A percentile compares a stretch with the other conserved stretches of the same genome.
Evolutionary conservation across 2,329 filamentous ascomycete species (phyloP).

Genomic region (Fusarium xyrophilum): DNA sequence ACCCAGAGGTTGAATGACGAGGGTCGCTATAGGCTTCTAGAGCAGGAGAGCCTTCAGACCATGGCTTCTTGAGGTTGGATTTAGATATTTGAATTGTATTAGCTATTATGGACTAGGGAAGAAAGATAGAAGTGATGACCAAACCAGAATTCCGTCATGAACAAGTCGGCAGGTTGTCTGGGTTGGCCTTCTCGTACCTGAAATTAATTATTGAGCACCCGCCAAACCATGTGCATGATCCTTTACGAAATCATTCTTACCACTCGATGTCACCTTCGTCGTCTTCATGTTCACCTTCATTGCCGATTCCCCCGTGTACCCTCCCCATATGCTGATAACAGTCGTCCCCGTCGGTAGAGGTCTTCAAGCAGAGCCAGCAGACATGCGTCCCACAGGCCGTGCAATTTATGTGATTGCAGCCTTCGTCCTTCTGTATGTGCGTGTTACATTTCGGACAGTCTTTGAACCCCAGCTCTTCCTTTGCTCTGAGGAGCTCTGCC

Average conservation of each 20-base stretch:
- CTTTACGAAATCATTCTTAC: neutral
- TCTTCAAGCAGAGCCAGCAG: constrained; percentile 56
- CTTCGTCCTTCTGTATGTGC: constrained; percentile 51
- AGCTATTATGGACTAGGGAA: neutral
- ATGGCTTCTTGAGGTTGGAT: neutral
- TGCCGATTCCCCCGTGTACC: neutral
- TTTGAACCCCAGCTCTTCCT: constrained; percentile 48
- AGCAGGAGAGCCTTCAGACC: neutral
- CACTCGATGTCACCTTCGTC: neutral
- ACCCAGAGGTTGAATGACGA: constrained; percentile 42
- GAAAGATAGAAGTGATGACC: neutral
- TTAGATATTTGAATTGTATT: neutral
- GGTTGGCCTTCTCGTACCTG: neutral
- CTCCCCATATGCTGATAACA: constrained; percentile 4
- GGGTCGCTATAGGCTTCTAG: neutral
- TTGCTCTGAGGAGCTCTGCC: constrained; percentile 41
- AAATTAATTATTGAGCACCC: neutral
- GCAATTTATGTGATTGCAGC: constrained; percentile 58
- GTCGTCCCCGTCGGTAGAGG: constrained; percentile 35
- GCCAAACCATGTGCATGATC: rapidly evolving
- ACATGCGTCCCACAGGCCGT: constrained; percentile 51
- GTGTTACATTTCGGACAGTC: constrained; percentile 52
- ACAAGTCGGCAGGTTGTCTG: neutral
- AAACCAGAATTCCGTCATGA: no score
- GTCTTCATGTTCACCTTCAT: neutral